A percentile compares a stretch with the other conserved stretches of the same genome.
phyloP scores from a whole-genome alignment of 768 basidiomycete species.

The Suillus paluster region DNA sequence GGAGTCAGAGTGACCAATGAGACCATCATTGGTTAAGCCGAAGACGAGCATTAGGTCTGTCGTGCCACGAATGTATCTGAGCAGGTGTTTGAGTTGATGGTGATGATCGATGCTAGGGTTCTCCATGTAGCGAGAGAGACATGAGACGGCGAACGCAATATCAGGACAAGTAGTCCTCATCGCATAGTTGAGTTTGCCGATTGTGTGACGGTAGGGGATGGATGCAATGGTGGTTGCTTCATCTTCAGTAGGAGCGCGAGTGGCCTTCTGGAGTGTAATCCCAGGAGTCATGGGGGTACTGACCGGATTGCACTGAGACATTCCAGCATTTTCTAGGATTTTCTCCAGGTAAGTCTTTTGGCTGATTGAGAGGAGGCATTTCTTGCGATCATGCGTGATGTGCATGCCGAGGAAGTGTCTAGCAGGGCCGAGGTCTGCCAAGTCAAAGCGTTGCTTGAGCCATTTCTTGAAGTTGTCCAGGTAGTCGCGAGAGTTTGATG shows the following conservation, averaged over 20 bases:
- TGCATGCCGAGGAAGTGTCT: constrained; percentile 35
- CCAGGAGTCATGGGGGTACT: not conserved
- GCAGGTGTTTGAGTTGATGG: no score
- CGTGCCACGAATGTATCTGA: constrained; percentile 18
- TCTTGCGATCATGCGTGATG: constrained; percentile 27
- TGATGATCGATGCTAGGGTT: no score
- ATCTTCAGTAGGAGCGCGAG: no score
- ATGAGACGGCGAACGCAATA: no score
- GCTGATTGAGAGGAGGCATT: constrained; percentile 30
- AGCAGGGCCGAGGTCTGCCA: constrained; percentile 5
- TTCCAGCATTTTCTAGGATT: constrained; percentile 17
- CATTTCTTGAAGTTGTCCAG: not conserved
- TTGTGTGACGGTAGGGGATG: no score
- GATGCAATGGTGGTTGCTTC: no score
- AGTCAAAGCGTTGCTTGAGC: constrained; percentile 3
- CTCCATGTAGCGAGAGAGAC: no score
- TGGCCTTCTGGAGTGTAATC: no score
- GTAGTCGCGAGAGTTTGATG: constrained; percentile 2
- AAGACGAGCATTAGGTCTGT: constrained; percentile 5
- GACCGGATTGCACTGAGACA: constrained; percentile 17
- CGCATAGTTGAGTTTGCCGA: no score
- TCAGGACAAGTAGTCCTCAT: no score
- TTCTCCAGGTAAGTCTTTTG: constrained; percentile 22
- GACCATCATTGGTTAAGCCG: not conserved
- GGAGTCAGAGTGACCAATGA: constrained; percentile 18